Evolutionary conservation across 257 asterid species (phyloP), one percentile per base, ranked within the genome.

Genomic region (Coffea eugenioides): DNA sequence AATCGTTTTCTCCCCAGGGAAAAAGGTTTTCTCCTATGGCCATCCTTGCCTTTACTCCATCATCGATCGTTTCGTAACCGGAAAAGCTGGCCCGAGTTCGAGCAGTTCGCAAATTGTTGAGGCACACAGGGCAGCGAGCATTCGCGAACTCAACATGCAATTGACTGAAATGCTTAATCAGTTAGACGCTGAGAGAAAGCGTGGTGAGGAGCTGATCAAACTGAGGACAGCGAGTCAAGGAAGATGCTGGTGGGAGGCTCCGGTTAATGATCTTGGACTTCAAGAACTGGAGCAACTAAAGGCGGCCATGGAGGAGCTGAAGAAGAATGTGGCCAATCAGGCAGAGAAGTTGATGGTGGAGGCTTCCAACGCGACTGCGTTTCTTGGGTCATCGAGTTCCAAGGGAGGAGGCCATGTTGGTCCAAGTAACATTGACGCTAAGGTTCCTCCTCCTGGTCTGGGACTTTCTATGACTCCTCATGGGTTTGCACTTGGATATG

Each of bases 191-290:
- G 85, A 85, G 80, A 83, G 78, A 48, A 80, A 77, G 77, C 79
- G 77, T 0, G 82, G 90, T 5, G 88, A 82, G 59, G 84, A 85
- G 64, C 59, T 86, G 0, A 67, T 41, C 54, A 69, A 78, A 59
- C 71, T 85, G 12, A 85, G 89, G 52, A 82, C 82, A 27, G 88
- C 36, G n/a, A 82, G 76, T 51, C 71, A 65, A 9, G 83, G 77
- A 0, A 73, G 72, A 62, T 64, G 84, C 62, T 88, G 90, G 90
- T 86, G 90, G 92, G 92, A 88, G 85, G 74, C 79, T 13, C 88
- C 90, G 0, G 48, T 85, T 48, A 25, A 54, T 54, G 83, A 79
- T 45, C 82, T 86, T 46, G 80, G 82, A 3, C 6, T 73, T 66
- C 75, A 43, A 46, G 85, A 88, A 74, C 86, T 88, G 71, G 90